Evolutionary conservation across 768 basidiomycete species (phyloP), one percentile per base, ranked within the genome.

Genomic region (Xerocomus brunneocitrinus): DNA sequence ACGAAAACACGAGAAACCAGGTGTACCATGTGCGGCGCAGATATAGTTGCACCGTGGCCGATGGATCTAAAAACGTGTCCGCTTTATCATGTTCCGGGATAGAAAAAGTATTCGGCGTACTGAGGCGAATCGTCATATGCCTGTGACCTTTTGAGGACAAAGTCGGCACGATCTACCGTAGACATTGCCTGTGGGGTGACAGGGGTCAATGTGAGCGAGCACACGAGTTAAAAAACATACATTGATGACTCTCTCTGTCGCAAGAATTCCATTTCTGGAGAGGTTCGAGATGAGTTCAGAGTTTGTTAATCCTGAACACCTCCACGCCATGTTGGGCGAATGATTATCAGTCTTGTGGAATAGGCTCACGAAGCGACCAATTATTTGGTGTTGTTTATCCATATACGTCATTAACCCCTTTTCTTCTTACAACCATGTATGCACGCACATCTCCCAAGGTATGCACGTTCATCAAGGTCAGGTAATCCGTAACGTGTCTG

Each of bases 21-120:
- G 39, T 63, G 65, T 49, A 87, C 89, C 95, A 98, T 98, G 67
- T 99, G 95, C 1, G 95, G 95, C 0, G 95, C 95, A 36, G 89
- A 91, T 57, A 99, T 98, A 0, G 95, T 99, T 13, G 94, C 95
- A 12, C 83, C 85, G 62, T 87, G 79, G 2, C 89, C 88, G 48
- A 94, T 93, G 16, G 76, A 55, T 66, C 89, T 89, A 61, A 34
- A 55, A 55, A 12, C 24, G 42, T 30, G 25, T 56, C 41, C 13
- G 16, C 44, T 40, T 28, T 25, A 12, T 30, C 27, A 12, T 12
- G 7, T 7, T 36, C 3, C 12, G 8, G 7, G 13, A 39, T 2
- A 19, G 0, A 68, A 66, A 57, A 74, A 71, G 24, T 58, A 51
- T 57, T 71, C 68, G 19, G 48, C 60, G 10, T 66, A 87, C 84